phyloP scores from a whole-genome alignment of 768 basidiomycete genomes.

The Tylopilus plumbeoviolaceoides region DNA sequence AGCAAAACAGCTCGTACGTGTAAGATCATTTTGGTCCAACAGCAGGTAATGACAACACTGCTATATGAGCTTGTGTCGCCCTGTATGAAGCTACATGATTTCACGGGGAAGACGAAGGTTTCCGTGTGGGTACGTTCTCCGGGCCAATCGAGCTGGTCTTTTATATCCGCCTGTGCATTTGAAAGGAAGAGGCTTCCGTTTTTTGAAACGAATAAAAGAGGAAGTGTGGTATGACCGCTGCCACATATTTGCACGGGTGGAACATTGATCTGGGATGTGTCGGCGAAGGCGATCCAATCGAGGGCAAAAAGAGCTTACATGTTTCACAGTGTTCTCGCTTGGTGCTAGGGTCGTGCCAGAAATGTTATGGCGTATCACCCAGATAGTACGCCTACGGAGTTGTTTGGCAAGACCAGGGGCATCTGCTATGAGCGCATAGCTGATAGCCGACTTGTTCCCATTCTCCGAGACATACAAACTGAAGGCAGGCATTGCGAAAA shows the following conservation, averaged over 20 bases:
- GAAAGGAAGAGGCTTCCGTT: constrained; percentile 33
- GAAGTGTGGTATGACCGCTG: constrained; percentile 23
- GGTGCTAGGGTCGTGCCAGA: constrained; percentile 30
- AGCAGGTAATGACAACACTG: constrained; percentile 23
- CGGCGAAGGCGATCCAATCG: constrained; percentile 3
- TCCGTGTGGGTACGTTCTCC: constrained; percentile 26
- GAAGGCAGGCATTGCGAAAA: constrained; percentile 57
- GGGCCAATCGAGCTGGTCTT: constrained; percentile 24
- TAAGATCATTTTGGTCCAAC: constrained; percentile 12
- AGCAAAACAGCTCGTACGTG: constrained; percentile 22
- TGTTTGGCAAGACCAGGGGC: constrained; percentile 42
- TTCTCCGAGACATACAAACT: constrained; percentile 36
- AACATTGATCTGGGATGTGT: constrained; percentile 40
- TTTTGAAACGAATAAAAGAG: constrained; percentile 32
- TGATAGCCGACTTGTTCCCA: constrained; percentile 39
- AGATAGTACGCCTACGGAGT: constrained; percentile 48
- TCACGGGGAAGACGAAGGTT: constrained; percentile 29
- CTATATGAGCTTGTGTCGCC: constrained; percentile 3
- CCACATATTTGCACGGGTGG: constrained; percentile 37
- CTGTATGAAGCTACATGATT: constrained; percentile 27
- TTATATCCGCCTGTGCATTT: constrained; percentile 26
- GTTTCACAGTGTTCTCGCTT: constrained; percentile 38
- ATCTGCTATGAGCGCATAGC: constrained; percentile 50
- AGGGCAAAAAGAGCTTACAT: constrained; percentile 37
- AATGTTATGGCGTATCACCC: constrained; percentile 58